Evolutionary conservation across 108 stramenopile genomes (phyloP), one percentile per base, ranked within the genome.

Genomic region (Nannochloropsis gaditana): DNA sequence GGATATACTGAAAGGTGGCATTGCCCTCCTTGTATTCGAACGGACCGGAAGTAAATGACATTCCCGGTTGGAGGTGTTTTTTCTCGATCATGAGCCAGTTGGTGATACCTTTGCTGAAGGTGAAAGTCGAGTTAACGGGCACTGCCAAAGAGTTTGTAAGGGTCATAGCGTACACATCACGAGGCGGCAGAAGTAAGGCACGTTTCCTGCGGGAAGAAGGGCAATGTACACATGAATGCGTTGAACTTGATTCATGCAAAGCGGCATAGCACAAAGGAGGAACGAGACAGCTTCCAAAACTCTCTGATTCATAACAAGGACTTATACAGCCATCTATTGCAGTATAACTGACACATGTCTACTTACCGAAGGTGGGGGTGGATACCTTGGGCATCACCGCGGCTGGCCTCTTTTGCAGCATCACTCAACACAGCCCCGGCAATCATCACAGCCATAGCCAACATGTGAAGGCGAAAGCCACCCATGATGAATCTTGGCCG

Each of bases 41-140:
- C 19, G 59, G 59, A 4, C 59, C 59, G n/a, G 59, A 73, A n/a
- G 59, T 73, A n/a, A 73, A 73, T 15, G 59, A 73, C 8, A n/a
- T n/a, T 15, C 59, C 59, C 19, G 59, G 59, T 15, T 15, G 19
- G 59, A 73, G 15, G 4, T 2, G 59, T n/a, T 73, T 73, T n/a
- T 73, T 73, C 59, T 73, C 59, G 15, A 73, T 73, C 59, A 73
- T 73, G 19, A 73, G 15, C 59, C 8, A 15, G n/a, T 73, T 15
- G n/a, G 8, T 73, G 19, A n/a, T 3, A n/a, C 59, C 59, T 73
- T 73, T 73, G 59, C 19, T 73, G 59, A 73, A 73, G n/a, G 5
- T 73, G n/a, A 73, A 73, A n/a, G 59, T 73, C 59, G 59, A 73
- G 59, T 73, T 73, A n/a, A 73, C 59, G 59, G 59, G 19, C 19